A percentile compares a stretch with the other conserved stretches of the same genome.
These are phyloP conservation scores for Penicillium freii DNA, from an alignment of 2,329 filamentous ascomycete genomes.

Conservation along the genomic window DNA sequence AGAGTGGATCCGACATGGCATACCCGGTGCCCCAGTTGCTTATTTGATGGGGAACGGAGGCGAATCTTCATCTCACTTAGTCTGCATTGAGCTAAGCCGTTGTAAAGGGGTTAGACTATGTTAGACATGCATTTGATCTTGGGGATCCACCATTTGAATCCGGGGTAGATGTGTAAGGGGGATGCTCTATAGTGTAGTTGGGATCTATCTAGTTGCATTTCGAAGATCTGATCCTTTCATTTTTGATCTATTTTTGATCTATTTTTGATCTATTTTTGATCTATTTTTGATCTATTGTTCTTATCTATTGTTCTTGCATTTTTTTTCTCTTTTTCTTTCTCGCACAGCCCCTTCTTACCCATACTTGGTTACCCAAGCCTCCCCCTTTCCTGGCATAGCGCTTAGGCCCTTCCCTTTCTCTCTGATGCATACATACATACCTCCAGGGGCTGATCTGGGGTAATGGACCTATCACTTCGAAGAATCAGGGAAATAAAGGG, in stretches of 20 bases:
- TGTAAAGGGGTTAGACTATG: not conserved
- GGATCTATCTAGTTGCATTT: not conserved
- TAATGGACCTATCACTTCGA: not conserved
- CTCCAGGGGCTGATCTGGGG: not conserved
- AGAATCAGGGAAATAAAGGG: not conserved
- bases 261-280: not conserved
- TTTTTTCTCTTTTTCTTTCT: not conserved
- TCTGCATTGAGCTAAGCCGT: not conserved
- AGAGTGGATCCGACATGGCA: slow-evolving; percentile 5
- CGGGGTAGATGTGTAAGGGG: slow-evolving; percentile 13
- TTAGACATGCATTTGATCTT: not conserved
- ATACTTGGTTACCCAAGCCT: not conserved
- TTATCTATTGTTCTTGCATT: not conserved
- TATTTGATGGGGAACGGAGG: slow-evolving; percentile 9
- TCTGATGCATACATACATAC: not conserved
- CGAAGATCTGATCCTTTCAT: not conserved
- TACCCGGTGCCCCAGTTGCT: slow-evolving; percentile 8
- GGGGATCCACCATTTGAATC: slow-evolving; percentile 6
- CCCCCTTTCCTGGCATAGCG: not conserved
- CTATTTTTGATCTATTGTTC: not conserved
- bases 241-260: not conserved
- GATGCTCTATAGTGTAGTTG: not conserved
- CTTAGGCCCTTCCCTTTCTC: not conserved
- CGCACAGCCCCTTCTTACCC: not conserved
- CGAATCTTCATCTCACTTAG: slow-evolving; percentile 7